Base-by-base conservation (phyloP, 192 early-diverging fungal genomes). In the Geranomyces variabilis region DNA sequence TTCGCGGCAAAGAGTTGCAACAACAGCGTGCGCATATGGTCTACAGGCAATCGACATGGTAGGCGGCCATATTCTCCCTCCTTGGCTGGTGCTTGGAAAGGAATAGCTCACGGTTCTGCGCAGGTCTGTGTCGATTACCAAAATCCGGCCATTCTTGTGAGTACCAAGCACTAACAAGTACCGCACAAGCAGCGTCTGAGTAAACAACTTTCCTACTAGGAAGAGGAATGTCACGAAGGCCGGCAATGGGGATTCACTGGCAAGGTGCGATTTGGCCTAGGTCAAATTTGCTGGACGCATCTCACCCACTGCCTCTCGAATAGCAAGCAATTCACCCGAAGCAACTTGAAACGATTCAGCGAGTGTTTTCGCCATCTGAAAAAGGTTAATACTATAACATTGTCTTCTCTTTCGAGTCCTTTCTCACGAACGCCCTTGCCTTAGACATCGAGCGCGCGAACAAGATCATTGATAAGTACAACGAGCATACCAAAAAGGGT, bases 41-140 rank as follows among this genome's bases (percentile, higher is more conserved):
- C 76, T 96, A 14, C 95, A 98, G 67, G 92, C 96, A 5, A 96
- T 98, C 74, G 96, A 98, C 73, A 82, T 96, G 81, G 93, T 90
- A 29, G 9, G 36, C 3, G 10, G 58, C 2, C 58, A 83, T 49
- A n/a, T n/a, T n/a, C n/a, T n/a, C n/a, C n/a, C n/a, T n/a, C n/a
- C n/a, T n/a, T n/a, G n/a, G n/a, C n/a, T n/a, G n/a, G 4, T 44
- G 63, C 58, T 60, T 33, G 6, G 2, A 4, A 34, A 19, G 22
- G 28, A 26, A 2, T 66, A 44, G 0, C 7, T 62, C 10, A 29
- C 41, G 17, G 3, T 2, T 59, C 0, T 61, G 29, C 13, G 22
- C 47, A 75, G 73, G 73, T 97, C 21, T 95, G 94, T 68, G 89
- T 95, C 71, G 93, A 97, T 76, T 96, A 92, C 69, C 86, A 92